Base-by-base conservation (phyloP, 208 protist genomes). In the Phytomonas francai region DNA sequence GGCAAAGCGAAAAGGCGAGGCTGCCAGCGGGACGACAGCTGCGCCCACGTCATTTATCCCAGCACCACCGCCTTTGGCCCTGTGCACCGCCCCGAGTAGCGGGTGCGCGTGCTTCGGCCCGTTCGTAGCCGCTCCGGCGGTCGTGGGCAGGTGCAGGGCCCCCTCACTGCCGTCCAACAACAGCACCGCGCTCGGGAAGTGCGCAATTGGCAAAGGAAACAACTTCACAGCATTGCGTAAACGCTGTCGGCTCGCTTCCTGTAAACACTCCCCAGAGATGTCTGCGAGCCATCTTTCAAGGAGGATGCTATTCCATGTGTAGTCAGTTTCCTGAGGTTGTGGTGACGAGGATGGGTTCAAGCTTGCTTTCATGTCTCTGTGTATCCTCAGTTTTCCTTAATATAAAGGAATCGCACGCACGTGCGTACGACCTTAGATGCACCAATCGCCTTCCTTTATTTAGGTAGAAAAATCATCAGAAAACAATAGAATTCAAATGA, bases 381-480 rank as follows among this genome's bases (percentile, higher is more conserved):
- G 6, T 19, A 54, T 54, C 25, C 6, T 54, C 19, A 54, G 22
- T 22, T 25, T 19, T 22, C 19, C 45, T 22, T 25, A 54, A 59
- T 77, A 70, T 19, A 30, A 28, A 73, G 63, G 14, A 27, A 65
- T 45, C 16, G 16, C 59, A 63, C 6, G 22, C 33, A 14, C 39
- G 30, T 34, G 9, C 39, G 30, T 34, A 1, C 9, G 11, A 28
- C 19, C 3, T 28, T 63, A 57, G 0, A 60, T 45, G 34, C 19
- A 49, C 30, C 3, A 51, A 59, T 33, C 59, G 27, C 63, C 39
- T 75, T 63, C 62, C 61, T 61, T 31, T 73, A 22, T 59, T 63
- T 59, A 69, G 69, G 8, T n/a, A 56, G 63, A 57, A 65, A 32
- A 1, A 39, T 72, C 70, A 67, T 70, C 6, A 32, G 29, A 68